Conservation (phyloP, 2,329 filamentous ascomycete genomes). For the Dactylella cylindrospora region DNA sequence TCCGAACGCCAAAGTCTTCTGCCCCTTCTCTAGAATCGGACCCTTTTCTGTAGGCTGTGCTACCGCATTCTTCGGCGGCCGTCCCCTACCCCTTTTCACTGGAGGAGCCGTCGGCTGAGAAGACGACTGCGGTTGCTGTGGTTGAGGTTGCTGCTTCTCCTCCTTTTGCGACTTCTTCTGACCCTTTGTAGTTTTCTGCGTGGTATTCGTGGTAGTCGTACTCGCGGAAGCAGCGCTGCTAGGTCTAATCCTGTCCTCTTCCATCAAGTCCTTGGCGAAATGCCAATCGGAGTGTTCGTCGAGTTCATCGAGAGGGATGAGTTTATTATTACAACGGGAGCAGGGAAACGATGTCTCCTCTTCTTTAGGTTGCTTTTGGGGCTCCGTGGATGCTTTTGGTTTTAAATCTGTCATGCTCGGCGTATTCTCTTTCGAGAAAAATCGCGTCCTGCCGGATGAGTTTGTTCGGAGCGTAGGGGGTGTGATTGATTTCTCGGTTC, state of each 20-base stretch:
- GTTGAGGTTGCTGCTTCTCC: conserved; percentile 47
- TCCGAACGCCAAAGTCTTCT: conserved; percentile 64
- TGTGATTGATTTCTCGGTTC: conserved; percentile 4
- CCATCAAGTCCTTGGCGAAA: conserved; percentile 81
- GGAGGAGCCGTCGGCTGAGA: neutral
- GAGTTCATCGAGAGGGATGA: conserved; percentile 59
- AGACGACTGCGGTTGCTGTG: conserved; percentile 47
- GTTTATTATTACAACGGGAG: conserved; percentile 49
- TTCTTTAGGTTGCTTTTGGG: conserved; percentile 56
- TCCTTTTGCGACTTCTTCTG: conserved; percentile 51
- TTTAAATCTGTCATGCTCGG: conserved; percentile 36
- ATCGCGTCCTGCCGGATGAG: conserved; percentile 24
- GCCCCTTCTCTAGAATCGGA: conserved; percentile 59
- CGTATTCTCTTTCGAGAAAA: conserved; percentile 40
- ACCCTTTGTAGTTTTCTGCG: conserved; percentile 50
- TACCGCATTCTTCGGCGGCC: conserved; percentile 45
- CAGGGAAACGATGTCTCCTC: conserved; percentile 63
- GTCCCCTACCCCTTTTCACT: conserved; percentile 39
- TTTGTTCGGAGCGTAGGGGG: conserved; percentile 32
- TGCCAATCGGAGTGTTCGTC: conserved; percentile 92
- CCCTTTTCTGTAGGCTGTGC: conserved; percentile 21
- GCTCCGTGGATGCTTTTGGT: conserved; percentile 51
- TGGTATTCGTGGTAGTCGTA: conserved; percentile 50
- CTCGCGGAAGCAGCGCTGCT: conserved; percentile 45
- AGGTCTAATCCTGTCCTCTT: conserved; percentile 60